These are phyloP conservation scores for Cladosporium sp. DNA, from an alignment of 2,329 filamentous ascomycete genomes.

Conservation along the genomic window DNA sequence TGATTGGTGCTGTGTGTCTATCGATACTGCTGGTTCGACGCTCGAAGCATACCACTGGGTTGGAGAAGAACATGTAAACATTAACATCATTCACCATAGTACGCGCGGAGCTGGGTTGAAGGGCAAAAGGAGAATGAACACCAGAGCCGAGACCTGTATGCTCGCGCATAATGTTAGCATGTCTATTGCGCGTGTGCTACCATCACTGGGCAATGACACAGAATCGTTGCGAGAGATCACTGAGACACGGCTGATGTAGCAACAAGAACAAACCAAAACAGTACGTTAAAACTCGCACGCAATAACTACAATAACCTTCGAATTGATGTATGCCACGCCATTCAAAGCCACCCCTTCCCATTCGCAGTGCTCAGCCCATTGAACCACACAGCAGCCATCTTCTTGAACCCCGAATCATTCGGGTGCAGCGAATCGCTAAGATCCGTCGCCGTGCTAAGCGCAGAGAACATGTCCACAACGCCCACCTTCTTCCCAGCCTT, in stretches of 20 bases:
- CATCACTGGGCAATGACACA: no score
- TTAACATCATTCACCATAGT: background rate
- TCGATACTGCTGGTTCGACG: background rate
- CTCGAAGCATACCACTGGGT: background rate
- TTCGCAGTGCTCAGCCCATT: constrained; percentile 16
- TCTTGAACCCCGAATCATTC: constrained; percentile 18
- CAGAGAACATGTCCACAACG: constrained; percentile 13
- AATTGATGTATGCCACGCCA: background rate
- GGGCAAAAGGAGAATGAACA: no score
- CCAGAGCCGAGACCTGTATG: no score
- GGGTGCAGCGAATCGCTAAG: constrained; percentile 19
- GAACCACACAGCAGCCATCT: constrained; percentile 20
- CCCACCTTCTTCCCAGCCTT: constrained; percentile 12
- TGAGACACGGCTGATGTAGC: background rate
- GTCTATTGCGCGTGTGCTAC: no score
- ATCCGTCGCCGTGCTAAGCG: background rate
- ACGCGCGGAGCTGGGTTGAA: no score
- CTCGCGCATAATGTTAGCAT: no score
- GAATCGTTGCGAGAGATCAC: background rate
- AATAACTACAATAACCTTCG: background rate
- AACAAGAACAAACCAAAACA: background rate
- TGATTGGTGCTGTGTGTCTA: background rate
- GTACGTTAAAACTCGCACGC: no score
- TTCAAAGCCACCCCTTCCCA: constrained; percentile 13
- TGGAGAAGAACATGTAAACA: background rate